These are phyloP conservation scores for Kwoniella pini DNA, from an alignment of 768 basidiomycete genomes.

Conservation along the genomic window DNA sequence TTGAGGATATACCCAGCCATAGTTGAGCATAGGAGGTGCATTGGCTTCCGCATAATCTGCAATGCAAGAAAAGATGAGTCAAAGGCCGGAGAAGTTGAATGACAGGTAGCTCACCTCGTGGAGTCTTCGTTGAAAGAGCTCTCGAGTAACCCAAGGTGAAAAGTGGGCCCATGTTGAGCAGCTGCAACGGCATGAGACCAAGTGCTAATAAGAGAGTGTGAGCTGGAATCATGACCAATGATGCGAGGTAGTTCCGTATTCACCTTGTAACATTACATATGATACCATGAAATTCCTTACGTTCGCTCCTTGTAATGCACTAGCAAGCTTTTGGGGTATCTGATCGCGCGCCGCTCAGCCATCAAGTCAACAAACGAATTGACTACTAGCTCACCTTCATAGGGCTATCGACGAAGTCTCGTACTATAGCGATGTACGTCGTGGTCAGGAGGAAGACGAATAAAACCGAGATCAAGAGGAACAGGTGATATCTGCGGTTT, in stretches of 20 bases:
- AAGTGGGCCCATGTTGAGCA: constrained; percentile 86
- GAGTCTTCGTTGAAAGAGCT: constrained; percentile 79
- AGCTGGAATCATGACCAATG: neutral
- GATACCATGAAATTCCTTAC: constrained; percentile 63
- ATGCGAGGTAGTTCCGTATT: neutral
- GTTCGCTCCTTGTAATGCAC: constrained; percentile 64
- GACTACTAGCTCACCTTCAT: constrained; percentile 66
- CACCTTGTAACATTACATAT: constrained; percentile 58
- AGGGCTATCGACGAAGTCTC: constrained; percentile 88
- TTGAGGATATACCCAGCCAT: constrained; percentile 95
- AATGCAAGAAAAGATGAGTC: neutral
- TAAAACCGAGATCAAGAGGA: constrained; percentile 86
- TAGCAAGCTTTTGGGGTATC: constrained; percentile 87
- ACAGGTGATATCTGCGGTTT: constrained; percentile 96
- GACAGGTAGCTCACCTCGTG: constrained; percentile 66
- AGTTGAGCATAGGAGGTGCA: constrained; percentile 97
- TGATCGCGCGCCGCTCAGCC: constrained; percentile 2
- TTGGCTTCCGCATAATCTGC: constrained; percentile 94
- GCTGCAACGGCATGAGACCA: constrained; percentile 92
- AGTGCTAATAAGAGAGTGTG: constrained; percentile 60
- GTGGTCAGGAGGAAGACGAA: constrained; percentile 91
- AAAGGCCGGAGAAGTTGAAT: neutral
- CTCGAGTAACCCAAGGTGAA: constrained; percentile 75
- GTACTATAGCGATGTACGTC: constrained; percentile 87
- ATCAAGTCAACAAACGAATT: too few relatives aligned